These are phyloP conservation scores for Aspergillus luchuensis DNA, from an alignment of 2,329 filamentous ascomycete genomes.

Conservation along the genomic window DNA sequence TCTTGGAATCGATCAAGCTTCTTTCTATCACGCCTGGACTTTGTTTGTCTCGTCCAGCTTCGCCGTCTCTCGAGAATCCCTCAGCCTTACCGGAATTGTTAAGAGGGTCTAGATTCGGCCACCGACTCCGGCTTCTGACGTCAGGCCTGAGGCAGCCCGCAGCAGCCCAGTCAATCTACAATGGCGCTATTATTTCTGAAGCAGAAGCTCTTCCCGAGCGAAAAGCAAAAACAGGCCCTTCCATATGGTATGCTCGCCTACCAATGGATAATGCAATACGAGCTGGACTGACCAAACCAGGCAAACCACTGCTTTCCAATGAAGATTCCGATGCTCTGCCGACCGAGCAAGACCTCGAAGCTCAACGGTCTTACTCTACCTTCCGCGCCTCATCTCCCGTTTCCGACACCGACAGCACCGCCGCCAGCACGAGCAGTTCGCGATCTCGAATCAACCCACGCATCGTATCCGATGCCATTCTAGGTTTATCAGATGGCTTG, in stretches of 20 bases:
- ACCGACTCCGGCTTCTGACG: conserved; percentile 2
- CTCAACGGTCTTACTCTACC: conserved; percentile 39
- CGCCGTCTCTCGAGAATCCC: not conserved
- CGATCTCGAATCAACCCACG: conserved; percentile 45
- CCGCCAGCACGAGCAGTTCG: conserved; percentile 20
- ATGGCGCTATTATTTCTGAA: conserved; percentile 46
- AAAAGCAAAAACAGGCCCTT: conserved; percentile 19
- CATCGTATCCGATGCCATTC: conserved; percentile 63
- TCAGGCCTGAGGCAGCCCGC: conserved; percentile 6
- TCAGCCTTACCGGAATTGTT: conserved; percentile 9
- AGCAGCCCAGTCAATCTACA: not conserved
- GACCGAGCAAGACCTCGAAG: conserved; percentile 35
- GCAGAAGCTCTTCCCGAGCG: conserved; percentile 37
- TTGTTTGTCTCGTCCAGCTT: not conserved
- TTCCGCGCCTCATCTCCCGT: conserved; percentile 31
- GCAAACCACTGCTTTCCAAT: conserved; percentile 35
- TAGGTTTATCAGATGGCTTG: conserved; percentile 75
- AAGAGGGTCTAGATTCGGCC: conserved; percentile 7
- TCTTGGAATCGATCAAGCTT: not conserved
- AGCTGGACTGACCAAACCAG: conserved; percentile 21
- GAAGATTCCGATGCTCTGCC: conserved; percentile 26
- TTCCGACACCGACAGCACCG: conserved; percentile 26
- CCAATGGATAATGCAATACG: conserved; percentile 9
- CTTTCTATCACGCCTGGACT: not conserved
- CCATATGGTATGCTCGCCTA: conserved; percentile 18